These are phyloP conservation scores for Chlamydomonas sphaeroides DNA, from an alignment of 139 green algal genomes.

Conservation along the genomic window DNA sequence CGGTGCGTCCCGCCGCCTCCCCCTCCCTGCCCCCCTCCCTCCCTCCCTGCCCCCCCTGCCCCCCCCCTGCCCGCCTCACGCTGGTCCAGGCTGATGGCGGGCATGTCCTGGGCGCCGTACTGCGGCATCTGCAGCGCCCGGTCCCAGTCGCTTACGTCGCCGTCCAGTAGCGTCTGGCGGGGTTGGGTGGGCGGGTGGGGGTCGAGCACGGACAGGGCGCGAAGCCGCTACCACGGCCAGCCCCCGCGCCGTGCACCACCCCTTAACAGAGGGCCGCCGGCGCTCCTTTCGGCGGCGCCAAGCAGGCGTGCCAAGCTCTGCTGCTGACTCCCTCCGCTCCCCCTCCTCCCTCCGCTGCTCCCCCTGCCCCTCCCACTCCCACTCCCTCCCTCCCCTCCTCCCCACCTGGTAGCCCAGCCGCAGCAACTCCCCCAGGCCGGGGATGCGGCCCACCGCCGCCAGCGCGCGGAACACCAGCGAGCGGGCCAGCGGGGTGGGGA, in stretches of 20 bases:
- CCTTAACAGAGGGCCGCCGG: no score
- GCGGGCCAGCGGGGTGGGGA: conserved; percentile 75
- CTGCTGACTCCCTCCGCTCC: no score
- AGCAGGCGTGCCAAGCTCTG: no score
- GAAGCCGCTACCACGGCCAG: no score
- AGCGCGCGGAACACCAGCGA: conserved; percentile 76
- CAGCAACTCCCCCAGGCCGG: conserved; percentile 44
- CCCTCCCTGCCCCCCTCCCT: no score
- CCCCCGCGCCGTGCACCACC: no score
- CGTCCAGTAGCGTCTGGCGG: conserved; percentile 52
- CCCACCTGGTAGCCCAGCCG: conserved; percentile 62
- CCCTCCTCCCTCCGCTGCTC: no score
- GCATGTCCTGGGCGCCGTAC: conserved; percentile 88
- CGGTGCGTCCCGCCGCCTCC: no score
- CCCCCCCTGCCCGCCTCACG: conserved; percentile 1
- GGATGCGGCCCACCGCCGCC: conserved; percentile 56
- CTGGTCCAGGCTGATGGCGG: conserved; percentile 79
- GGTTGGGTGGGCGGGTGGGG: no score
- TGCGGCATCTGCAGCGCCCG: conserved; percentile 88
- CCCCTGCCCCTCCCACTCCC: no score
- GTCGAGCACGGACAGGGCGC: no score
- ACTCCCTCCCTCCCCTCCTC: conserved; percentile 10
- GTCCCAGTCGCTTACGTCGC: conserved; percentile 87
- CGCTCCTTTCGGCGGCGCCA: no score
- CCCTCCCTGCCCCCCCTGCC: background rate